Percentiles rank a stretch among this genome's conserved stretches.
phyloP scores from a whole-genome alignment of 495 filamentous ascomycete genomes.

The Aspergillus haitiensis region DNA sequence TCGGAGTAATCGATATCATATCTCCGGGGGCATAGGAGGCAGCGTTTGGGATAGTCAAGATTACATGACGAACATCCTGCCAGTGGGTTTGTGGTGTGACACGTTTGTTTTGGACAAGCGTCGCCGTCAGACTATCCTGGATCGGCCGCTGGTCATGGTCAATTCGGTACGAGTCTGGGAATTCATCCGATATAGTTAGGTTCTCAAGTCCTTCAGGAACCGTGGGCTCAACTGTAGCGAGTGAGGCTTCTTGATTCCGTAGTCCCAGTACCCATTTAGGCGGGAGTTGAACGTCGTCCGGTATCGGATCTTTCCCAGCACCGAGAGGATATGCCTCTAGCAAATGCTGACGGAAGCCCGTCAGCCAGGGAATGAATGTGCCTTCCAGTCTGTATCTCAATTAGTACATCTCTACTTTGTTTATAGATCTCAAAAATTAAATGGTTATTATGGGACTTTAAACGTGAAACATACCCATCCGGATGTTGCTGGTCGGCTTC shows the following conservation, averaged over 20 bases:
- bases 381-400: slow-evolving; percentile 65
- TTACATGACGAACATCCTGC: slow-evolving; percentile 89
- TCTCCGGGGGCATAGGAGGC: slow-evolving; percentile 67
- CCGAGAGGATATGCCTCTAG: slow-evolving; percentile 69
- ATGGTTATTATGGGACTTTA: too few relatives aligned
- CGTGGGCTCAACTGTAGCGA: neutral
- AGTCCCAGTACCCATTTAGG: slow-evolving; percentile 74
- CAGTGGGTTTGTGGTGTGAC: slow-evolving; percentile 77
- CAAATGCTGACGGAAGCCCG: slow-evolving; percentile 62
- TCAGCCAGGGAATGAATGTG: slow-evolving; percentile 75
- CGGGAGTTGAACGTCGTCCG: slow-evolving; percentile 71
- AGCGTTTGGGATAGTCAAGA: slow-evolving; percentile 49
- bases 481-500: slow-evolving; percentile 92
- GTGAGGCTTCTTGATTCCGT: slow-evolving; percentile 18
- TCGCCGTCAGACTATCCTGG: slow-evolving; percentile 45
- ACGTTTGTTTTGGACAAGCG: slow-evolving; percentile 59
- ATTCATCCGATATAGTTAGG: slow-evolving; percentile 16
- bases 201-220: slow-evolving; percentile 6
- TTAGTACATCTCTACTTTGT: too few relatives aligned
- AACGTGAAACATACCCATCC: slow-evolving; percentile 77
- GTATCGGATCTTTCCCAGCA: slow-evolving; percentile 63
- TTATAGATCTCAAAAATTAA: too few relatives aligned
- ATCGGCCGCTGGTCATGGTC: slow-evolving; percentile 52
- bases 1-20: slow-evolving; percentile 75
- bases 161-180: slow-evolving; percentile 41